Evolutionary conservation across 2,329 filamentous ascomycete species (phyloP).

Genomic region (Aaosphaeria pasadenensis): DNA sequence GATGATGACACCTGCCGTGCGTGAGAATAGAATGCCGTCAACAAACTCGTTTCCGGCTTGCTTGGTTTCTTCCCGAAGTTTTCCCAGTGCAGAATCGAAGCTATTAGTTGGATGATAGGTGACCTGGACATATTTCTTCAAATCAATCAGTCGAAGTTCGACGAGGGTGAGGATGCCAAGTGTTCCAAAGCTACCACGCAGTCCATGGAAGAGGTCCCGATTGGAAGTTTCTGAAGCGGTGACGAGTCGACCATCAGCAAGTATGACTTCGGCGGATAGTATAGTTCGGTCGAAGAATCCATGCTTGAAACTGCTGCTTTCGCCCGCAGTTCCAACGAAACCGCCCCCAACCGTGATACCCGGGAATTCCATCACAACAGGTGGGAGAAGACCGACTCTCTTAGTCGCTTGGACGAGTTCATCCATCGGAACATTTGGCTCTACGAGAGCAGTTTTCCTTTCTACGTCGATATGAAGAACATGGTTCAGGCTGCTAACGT

Average conservation of each 20-base stretch:
- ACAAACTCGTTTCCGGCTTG: slow-evolving; percentile 58
- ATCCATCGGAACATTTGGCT: slow-evolving; percentile 70
- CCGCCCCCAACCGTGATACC: slow-evolving; percentile 68
- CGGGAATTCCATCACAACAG: slow-evolving; percentile 70
- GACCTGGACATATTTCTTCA: slow-evolving; percentile 57
- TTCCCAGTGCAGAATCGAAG: slow-evolving; percentile 48
- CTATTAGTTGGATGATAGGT: slow-evolving; percentile 57
- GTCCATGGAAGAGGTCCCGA: slow-evolving; percentile 57
- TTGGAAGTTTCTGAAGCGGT: slow-evolving; percentile 46
- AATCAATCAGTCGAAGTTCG: slow-evolving; percentile 54
- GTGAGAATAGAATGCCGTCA: slow-evolving; percentile 63
- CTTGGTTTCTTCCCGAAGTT: slow-evolving; percentile 45
- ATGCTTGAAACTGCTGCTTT: slow-evolving; percentile 65
- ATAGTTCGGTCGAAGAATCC: slow-evolving; percentile 66
- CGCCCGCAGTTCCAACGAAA: slow-evolving; percentile 64
- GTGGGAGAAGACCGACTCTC: slow-evolving; percentile 55
- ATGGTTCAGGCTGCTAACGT: slow-evolving; percentile 62
- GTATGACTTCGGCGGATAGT: slow-evolving; percentile 61
- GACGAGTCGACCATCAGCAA: slow-evolving; percentile 55
- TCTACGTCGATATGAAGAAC: slow-evolving; percentile 58
- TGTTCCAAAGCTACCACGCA: slow-evolving; percentile 59
- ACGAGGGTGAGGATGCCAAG: slow-evolving; percentile 60
- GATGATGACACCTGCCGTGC: slow-evolving; percentile 56
- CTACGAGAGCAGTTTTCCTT: slow-evolving; percentile 57
- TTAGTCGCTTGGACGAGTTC: slow-evolving; percentile 57